Conservation (phyloP, 441 rosid species). For the Pelargonium myrrhifolium region DNA sequence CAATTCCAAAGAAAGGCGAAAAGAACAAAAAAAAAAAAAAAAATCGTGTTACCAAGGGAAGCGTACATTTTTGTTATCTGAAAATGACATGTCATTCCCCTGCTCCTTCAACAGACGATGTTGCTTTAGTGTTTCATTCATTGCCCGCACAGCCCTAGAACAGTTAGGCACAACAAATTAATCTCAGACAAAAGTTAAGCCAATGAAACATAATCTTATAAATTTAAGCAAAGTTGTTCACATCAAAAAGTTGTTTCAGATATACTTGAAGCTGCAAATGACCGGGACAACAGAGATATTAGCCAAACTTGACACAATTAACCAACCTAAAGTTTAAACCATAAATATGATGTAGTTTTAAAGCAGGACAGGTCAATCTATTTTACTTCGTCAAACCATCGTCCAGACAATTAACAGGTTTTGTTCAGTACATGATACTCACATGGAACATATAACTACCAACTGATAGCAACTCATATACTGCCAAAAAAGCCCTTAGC, state of each 20-base stretch:
- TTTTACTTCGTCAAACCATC: not conserved
- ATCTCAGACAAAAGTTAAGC: not conserved
- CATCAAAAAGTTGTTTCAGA: not conserved
- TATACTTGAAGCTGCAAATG: not conserved
- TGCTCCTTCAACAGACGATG: slow-evolving; percentile 65
- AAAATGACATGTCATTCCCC: slow-evolving; percentile 43
- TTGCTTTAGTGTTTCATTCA: slow-evolving; percentile 97
- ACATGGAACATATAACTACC: not conserved
- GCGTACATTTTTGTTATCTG: slow-evolving; percentile 63
- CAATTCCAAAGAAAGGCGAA: not conserved
- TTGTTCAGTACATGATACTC: not conserved
- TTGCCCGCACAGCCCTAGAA: slow-evolving; percentile 96
- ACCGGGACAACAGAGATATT: not conserved
- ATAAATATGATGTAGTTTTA: not conserved
- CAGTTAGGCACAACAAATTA: slow-evolving; percentile 10
- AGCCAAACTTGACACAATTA: not conserved
- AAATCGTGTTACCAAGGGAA: slow-evolving; percentile 3
- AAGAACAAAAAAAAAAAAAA: slow-evolving; percentile 10
- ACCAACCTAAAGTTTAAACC: not conserved
- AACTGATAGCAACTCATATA: not conserved
- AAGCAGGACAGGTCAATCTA: not conserved
- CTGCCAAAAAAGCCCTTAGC: not conserved
- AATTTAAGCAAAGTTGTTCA: not conserved
- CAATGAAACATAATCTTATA: not conserved
- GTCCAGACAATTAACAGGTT: not conserved